A percentile compares a stretch with the other conserved stretches of the same genome.
Conservation (phyloP, 805 yeast genomes). For the Groenewaldozyma salmanticensis region DNA sequence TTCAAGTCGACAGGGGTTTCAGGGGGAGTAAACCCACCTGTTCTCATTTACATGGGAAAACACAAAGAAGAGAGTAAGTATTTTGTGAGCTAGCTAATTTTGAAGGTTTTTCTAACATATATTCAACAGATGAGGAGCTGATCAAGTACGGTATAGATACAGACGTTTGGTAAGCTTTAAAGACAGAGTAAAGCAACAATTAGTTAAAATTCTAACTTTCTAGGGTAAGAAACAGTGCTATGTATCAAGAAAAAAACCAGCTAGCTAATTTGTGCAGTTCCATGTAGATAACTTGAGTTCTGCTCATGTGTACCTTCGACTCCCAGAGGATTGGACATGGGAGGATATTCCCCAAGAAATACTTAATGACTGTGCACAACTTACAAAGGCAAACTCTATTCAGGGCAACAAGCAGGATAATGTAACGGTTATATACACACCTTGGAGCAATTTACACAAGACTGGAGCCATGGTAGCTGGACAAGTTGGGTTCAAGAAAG, state of each 20-base stretch:
- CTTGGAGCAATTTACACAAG: constrained; percentile 59
- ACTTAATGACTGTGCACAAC: constrained; percentile 52
- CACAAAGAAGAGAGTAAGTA: constrained; percentile 57
- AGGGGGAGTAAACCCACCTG: constrained; percentile 25
- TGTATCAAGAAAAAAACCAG: too few relatives aligned
- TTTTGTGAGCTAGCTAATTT: background rate
- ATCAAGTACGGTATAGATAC: constrained; percentile 56
- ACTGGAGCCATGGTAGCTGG: constrained; percentile 69
- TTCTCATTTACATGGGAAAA: constrained; percentile 54
- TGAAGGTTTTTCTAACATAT: background rate
- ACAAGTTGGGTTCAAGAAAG: constrained; percentile 63
- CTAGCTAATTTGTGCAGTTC: constrained; percentile 27
- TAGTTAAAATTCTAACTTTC: too few relatives aligned
- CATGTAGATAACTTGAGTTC: constrained; percentile 70
- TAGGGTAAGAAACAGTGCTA: too few relatives aligned
- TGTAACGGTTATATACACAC: constrained; percentile 60
- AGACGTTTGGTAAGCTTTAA: constrained; percentile 47
- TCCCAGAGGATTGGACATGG: constrained; percentile 37
- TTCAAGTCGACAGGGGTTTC: constrained; percentile 31
- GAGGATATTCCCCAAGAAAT: constrained; percentile 44
- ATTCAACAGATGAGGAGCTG: constrained; percentile 35
- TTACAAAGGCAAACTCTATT: constrained; percentile 69
- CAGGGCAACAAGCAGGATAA: constrained; percentile 63
- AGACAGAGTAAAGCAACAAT: background rate
- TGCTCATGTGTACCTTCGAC: constrained; percentile 65